Evolutionary conservation across 495 filamentous ascomycete genomes (phyloP), one percentile per base, ranked within the genome.

Genomic region (Hapsidospora chrysogenum): DNA sequence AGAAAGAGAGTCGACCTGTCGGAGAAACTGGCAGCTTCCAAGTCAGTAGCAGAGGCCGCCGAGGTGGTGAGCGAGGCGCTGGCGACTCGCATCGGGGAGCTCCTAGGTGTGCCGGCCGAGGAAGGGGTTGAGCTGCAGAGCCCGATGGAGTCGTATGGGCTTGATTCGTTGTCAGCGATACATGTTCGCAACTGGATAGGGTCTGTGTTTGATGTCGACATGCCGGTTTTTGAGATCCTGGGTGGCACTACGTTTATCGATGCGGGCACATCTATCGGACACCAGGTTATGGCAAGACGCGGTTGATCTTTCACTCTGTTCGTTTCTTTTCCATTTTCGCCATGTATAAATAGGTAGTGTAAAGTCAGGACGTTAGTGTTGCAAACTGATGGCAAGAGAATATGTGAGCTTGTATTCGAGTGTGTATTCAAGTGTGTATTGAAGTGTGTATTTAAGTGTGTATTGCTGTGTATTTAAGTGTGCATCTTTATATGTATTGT

Each of bases 141-240:
- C 10, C 17, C 20, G 19, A 26, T 36, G 33, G 17, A 36, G 4
- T 22, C 17, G 20, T 36, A 36, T 13, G 33, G 33, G 4, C 33
- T 36, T 13, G 33, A 36, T 36, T 36, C 33, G 2, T 9, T 36
- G 33, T 22, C 33, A 4, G 33, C 33, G 10, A 36, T 36, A 4
- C 17, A 17, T 25, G 19, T 36, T 17, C 33, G 33, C 9, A 36
- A 36, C 26, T 36, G 19, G 33, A 26, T 36, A 21, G 26, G 20
- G 17, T 21, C 20, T 17, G 33, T 36, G 17, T 36, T 36, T 25
- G 17, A 35, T 13, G 33, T 35, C 14, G 33, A 35, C 17, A 35
- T 35, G 33, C 33, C 33, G 16, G 33, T 35, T 11, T 35, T 35
- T 35, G 33, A 36, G 25, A 36, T 36, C 8, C 11, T 36, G 33